Base-by-base conservation (phyloP, 2,329 filamentous ascomycete genomes). In the Fusarium caatingaense region DNA sequence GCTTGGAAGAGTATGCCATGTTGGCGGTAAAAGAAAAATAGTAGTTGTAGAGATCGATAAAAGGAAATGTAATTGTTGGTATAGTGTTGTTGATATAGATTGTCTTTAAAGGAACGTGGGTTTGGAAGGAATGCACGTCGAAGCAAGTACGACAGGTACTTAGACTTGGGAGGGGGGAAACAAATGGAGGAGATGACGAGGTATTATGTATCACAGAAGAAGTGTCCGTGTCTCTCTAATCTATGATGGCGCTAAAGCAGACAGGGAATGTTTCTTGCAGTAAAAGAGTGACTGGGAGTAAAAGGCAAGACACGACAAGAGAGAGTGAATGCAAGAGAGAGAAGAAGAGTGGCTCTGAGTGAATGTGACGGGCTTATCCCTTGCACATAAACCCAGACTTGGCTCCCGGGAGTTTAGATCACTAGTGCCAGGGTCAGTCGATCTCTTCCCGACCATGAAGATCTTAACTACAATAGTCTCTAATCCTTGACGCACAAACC, bases 1-100 rank as follows among this genome's bases (percentile, higher is more conserved):
- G 77, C 48, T 77, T 72, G 27, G 54, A 48, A 12, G 69, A 54
- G 23, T 58, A 70, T 9, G 72, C 74, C 73, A 75, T 57, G 53
- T 51, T 48, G 45, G 27, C 28, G 16, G 34, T 49, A 12, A 40
- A 30, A 27, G 47, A 23, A 42, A 55, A 23, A 5, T 6, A 11
- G 16, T 28, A 6, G 27, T n/a, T n/a, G 34, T 34, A 55, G 20
- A 23, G n/a, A 37, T 58, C 28, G 27, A 42, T 21, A 8, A 23
- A 37, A 46, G 45, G 41, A 65, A 45, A 37, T 37, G 11, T n/a
- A 6, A 37, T 28, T 28, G 27, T 7, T n/a, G 34, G 23, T 42
- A 54, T 57, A 40, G 18, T 27, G 40, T 28, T 27, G 49, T 40
- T 23, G n/a, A 27, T 51, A 51, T 51, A 13, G 21, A 12, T 37